Evolutionary conservation across 805 yeast species (phyloP).

Genomic region (Blastobotrys chiropterorum): DNA sequence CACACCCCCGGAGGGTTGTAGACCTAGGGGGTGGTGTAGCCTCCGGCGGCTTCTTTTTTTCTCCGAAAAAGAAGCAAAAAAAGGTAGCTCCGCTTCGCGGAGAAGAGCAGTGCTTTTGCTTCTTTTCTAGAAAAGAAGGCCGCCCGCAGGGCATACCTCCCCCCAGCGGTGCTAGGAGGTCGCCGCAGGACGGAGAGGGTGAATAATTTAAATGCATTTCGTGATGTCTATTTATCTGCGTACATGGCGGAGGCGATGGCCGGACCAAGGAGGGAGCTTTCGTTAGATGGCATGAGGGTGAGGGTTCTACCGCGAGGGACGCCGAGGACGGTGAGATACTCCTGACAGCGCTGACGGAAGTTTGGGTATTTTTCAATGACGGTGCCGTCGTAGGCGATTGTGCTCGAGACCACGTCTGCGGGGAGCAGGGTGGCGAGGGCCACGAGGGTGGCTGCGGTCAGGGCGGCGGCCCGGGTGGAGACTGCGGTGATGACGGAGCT

Average conservation of each 20-base stretch:
- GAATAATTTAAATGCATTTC: slow-evolving; percentile 1
- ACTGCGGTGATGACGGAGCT: slow-evolving; percentile 24
- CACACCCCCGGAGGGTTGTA: no score
- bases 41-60: not conserved
- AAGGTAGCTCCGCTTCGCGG: not conserved
- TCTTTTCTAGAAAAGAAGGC: not conserved
- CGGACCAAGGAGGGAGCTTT: slow-evolving; percentile 25
- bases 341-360: slow-evolving; percentile 25
- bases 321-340: slow-evolving; percentile 21
- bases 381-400: slow-evolving; percentile 29
- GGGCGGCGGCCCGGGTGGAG: slow-evolving; percentile 30
- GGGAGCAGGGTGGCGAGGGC: slow-evolving; percentile 22
- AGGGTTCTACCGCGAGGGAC: slow-evolving; percentile 14
- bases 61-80: not conserved
- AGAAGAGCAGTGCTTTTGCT: not conserved
- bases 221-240: not conserved
- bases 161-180: no score
- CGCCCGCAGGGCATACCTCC: not conserved
- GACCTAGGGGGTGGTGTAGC: not conserved
- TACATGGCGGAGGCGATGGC: slow-evolving; percentile 24
- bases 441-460: slow-evolving; percentile 26
- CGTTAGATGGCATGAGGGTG: slow-evolving; percentile 11
- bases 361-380: slow-evolving; percentile 29
- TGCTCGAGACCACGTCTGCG: slow-evolving; percentile 13
- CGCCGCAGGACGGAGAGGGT: no score